Base-by-base conservation (phyloP, 352 stramenopile genomes). In the Globisporangium parvum region DNA sequence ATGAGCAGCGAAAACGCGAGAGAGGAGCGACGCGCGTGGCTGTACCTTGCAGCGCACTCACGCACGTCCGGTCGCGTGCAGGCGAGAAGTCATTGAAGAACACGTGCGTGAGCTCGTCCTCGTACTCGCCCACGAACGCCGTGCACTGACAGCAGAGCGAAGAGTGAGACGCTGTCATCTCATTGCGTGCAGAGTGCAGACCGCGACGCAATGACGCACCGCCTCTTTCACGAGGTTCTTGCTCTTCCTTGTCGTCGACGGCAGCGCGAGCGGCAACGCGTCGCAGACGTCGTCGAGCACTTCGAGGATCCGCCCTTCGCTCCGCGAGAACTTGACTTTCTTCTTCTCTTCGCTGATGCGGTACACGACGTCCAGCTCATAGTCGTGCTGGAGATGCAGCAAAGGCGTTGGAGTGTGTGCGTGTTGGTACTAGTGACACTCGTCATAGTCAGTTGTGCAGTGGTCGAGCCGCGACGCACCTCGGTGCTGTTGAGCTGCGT, bases 271-370 rank as follows among this genome's bases (percentile, higher is more conserved):
- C n/a, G 69, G 69, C 12, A 89, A 57, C 6, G 68, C 60, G 11
- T 85, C 66, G 48, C 80, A 93, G 14, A 93, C 72, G 12, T 67
- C 67, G 59, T 91, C 83, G 31, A 93, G 69, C n/a, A 93, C 80
- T 67, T 93, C 83, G 21, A 93, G 71, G 54, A 93, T 93, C 35
- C 83, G 11, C 14, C 85, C 80, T 64, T 93, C 83, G 37, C 83
- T 93, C 44, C 80, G 83, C 12, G 83, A 88, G 53, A 80, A 93
- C 60, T 80, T 87, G 57, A 93, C 78, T 51, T 86, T 80, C 61
- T 90, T 90, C 66, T 93, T 93, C 68, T 90, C 77, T 63, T 93
- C 83, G 45, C 83, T 93, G 63, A 93, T 89, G 45, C 83, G 79
- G 59, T 87, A 93, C 9, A 93, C 83, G 1, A 93, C 74, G 18